These are phyloP conservation scores for Cucumis cinereus DNA, from an alignment of 306 rosid species.

Conservation along the genomic window DNA sequence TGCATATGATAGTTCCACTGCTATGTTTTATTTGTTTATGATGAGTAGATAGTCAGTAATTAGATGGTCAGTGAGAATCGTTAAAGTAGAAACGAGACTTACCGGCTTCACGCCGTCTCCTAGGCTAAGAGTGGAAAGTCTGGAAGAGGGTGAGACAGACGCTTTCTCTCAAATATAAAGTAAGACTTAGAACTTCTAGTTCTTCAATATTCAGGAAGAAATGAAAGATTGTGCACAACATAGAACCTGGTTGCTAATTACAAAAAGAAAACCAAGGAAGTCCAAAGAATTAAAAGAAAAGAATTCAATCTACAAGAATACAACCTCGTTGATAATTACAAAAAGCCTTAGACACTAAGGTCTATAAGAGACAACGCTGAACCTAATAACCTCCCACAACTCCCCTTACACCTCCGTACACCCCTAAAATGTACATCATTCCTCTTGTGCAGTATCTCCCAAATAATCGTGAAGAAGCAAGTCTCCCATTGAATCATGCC, in stretches of 20 bases:
- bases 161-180: no score
- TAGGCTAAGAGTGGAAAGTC: no score
- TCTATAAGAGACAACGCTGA: neutral
- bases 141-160: no score
- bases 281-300: neutral
- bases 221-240: neutral
- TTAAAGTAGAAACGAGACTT: no score
- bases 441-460: neutral
- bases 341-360: neutral
- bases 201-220: no score
- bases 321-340: neutral
- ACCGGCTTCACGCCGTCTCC: no score
- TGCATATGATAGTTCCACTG: no score
- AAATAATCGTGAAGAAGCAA: neutral
- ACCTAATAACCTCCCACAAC: neutral
- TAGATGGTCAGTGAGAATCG: no score
- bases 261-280: neutral
- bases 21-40: no score
- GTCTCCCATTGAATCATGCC: neutral
- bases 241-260: no score
- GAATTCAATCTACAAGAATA: neutral
- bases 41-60: no score
- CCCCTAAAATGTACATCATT: neutral
- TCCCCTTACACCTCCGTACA: neutral
- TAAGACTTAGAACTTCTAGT: no score